Conservation (phyloP, 2,329 filamentous ascomycete species). For the Periconia sp. region DNA sequence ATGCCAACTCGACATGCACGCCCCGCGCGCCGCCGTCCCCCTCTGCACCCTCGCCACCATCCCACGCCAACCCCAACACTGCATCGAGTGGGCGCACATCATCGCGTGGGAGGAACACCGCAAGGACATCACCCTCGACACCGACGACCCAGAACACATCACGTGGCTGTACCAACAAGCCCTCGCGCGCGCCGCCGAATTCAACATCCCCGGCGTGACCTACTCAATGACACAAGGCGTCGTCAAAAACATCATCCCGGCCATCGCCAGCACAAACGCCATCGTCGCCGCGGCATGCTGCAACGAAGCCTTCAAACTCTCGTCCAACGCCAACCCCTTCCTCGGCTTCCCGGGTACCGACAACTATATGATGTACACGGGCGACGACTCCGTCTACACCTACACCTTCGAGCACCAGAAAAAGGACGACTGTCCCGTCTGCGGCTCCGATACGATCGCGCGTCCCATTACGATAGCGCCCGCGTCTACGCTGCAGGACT, state of each 20-base stretch:
- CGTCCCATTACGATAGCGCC: conserved; percentile 73
- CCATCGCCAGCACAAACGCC: conserved; percentile 96
- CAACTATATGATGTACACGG: conserved; percentile 99
- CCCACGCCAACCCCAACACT: conserved; percentile 94
- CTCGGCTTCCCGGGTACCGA: conserved; percentile 71
- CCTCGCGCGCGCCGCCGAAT: conserved; percentile 77
- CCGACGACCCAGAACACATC: conserved; percentile 94
- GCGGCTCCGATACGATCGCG: conserved; percentile 69
- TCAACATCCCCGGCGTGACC: conserved; percentile 88
- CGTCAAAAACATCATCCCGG: conserved; percentile 98
- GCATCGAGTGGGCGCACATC: conserved; percentile 97
- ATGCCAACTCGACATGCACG: conserved; percentile 98
- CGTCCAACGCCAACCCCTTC: conserved; percentile 77
- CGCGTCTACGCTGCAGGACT: conserved; percentile 73
- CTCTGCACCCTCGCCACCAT: conserved; percentile 96
- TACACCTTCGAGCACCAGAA: conserved; percentile 96
- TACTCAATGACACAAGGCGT: conserved; percentile 96
- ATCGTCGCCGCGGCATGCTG: conserved; percentile 95
- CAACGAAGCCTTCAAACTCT: conserved; percentile 95
- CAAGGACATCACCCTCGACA: conserved; percentile 80
- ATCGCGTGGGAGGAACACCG: conserved; percentile 85
- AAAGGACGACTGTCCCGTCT: conserved; percentile 94
- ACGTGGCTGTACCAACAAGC: conserved; percentile 94
- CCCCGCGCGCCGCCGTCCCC: conserved; percentile 92
- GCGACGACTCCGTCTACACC: conserved; percentile 93